These are phyloP conservation scores for Lentinula novae-zelandiae DNA, from an alignment of 1,284 basidiomycete species.

Conservation along the genomic window DNA sequence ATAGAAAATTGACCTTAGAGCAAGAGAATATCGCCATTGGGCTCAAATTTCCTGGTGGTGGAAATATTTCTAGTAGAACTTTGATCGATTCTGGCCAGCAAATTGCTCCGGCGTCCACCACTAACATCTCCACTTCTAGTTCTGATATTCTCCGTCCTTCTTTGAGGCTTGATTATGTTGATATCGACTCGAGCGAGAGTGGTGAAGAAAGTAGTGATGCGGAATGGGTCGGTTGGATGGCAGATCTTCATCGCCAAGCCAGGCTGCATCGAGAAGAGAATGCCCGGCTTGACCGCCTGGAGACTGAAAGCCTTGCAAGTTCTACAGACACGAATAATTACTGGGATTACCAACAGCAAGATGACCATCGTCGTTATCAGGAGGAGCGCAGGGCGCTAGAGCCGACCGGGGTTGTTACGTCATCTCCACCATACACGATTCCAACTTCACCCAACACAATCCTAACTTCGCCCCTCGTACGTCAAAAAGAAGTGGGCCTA, in stretches of 20 bases:
- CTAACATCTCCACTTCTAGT: neutral
- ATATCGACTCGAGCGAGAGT: constrained; percentile 23
- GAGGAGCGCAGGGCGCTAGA: constrained; percentile 23
- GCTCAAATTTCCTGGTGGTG: neutral
- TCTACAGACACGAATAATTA: constrained; percentile 1
- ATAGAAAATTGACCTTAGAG: constrained; percentile 15
- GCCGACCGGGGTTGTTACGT: constrained; percentile 23
- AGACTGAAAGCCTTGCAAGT: neutral
- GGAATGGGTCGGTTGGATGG: constrained; percentile 60
- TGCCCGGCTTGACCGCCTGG: constrained; percentile 1
- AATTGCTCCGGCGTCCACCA: neutral
- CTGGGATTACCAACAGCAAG: constrained; percentile 10
- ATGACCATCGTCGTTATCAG: constrained; percentile 19
- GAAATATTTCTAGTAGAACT: neutral
- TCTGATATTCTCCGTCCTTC: neutral
- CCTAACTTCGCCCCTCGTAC: constrained; percentile 1
- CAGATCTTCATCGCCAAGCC: constrained; percentile 44
- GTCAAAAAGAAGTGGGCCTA: neutral
- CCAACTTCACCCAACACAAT: constrained; percentile 4
- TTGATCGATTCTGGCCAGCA: neutral
- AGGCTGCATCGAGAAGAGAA: constrained; percentile 13
- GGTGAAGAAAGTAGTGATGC: constrained; percentile 42
- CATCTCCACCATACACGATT: neutral
- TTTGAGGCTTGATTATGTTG: constrained; percentile 14
- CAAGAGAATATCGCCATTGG: constrained; percentile 14